Percentiles rank a stretch among this genome's conserved stretches.
These are phyloP conservation scores for Yarrowia deformans DNA, from an alignment of 805 yeast species.

Conservation along the genomic window DNA sequence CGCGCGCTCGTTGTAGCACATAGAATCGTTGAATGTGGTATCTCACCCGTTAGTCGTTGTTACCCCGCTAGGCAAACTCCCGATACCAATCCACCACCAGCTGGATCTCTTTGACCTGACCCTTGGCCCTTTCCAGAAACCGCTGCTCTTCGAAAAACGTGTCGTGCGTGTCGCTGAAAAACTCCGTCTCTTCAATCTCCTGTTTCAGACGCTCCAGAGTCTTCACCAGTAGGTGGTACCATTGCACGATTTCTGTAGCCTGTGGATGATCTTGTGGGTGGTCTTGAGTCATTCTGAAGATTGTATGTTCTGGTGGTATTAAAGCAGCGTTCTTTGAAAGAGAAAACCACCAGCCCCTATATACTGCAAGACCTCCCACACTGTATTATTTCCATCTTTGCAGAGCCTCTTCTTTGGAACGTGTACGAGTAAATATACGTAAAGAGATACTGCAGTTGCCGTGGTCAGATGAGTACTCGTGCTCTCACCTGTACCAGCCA, in stretches of 20 bases:
- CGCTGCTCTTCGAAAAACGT: not conserved
- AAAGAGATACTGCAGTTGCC: too few species aligned
- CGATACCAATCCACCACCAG: not conserved
- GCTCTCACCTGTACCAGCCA: too few species aligned
- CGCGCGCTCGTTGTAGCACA: too few species aligned
- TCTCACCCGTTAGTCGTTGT: too few species aligned
- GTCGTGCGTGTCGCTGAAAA: not conserved
- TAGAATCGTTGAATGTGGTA: too few species aligned
- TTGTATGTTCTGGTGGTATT: too few species aligned
- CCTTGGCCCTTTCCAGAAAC: not conserved
- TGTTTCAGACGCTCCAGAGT: not conserved
- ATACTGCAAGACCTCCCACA: not conserved
- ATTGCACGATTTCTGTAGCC: not conserved
- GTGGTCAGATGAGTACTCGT: too few species aligned
- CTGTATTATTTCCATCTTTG: constrained; percentile 4
- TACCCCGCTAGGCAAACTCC: not conserved
- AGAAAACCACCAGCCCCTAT: too few species aligned
- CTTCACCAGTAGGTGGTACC: not conserved
- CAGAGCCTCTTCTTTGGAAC: too few species aligned
- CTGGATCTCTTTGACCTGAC: not conserved
- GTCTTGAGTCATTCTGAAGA: constrained; percentile 1
- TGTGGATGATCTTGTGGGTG: not conserved
- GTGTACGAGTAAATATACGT: too few species aligned
- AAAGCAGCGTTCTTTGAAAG: too few species aligned
- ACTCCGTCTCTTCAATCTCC: not conserved